phyloP scores from a whole-genome alignment of 2,329 filamentous ascomycete species.

The Pestalotiopsis sp. region DNA sequence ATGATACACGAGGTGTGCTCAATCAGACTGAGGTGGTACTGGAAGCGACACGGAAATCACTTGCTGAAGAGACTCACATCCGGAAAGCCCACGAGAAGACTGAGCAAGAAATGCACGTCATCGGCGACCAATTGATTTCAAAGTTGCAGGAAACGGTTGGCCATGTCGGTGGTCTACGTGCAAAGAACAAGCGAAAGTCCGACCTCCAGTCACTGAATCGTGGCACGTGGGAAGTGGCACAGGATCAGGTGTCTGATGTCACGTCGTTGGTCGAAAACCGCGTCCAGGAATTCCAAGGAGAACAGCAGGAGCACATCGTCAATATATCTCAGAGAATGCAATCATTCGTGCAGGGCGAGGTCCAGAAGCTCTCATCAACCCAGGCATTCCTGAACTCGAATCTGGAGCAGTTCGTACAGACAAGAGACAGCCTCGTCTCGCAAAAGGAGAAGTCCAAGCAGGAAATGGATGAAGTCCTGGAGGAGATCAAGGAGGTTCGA shows the following conservation, averaged over 20 bases:
- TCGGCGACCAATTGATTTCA: slow-evolving; percentile 76
- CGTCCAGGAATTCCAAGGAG: slow-evolving; percentile 70
- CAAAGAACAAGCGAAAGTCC: slow-evolving; percentile 84
- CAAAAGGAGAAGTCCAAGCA: slow-evolving; percentile 73
- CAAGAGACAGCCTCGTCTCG: slow-evolving; percentile 68
- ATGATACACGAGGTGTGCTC: slow-evolving; percentile 79
- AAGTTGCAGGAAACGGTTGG: slow-evolving; percentile 77
- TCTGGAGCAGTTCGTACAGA: slow-evolving; percentile 66
- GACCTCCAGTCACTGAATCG: slow-evolving; percentile 82
- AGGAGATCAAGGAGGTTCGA: slow-evolving; percentile 88
- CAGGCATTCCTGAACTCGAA: slow-evolving; percentile 73
- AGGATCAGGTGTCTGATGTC: slow-evolving; percentile 74
- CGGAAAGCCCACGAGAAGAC: slow-evolving; percentile 86
- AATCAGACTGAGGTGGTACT: slow-evolving; percentile 88
- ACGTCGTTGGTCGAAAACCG: slow-evolving; percentile 77
- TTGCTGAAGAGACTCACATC: slow-evolving; percentile 79
- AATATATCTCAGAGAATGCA: slow-evolving; percentile 73
- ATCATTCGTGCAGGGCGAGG: slow-evolving; percentile 74
- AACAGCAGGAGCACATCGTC: slow-evolving; percentile 73
- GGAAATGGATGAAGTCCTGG: slow-evolving; percentile 87
- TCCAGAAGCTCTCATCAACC: slow-evolving; percentile 70
- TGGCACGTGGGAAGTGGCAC: slow-evolving; percentile 75
- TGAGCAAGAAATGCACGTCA: slow-evolving; percentile 72
- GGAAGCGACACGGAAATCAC: slow-evolving; percentile 71
- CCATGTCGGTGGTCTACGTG: slow-evolving; percentile 80